A percentile compares a stretch with the other conserved stretches of the same genome.
These are phyloP conservation scores for Bauhinia variegata DNA, from an alignment of 306 rosid species.

Conservation along the genomic window DNA sequence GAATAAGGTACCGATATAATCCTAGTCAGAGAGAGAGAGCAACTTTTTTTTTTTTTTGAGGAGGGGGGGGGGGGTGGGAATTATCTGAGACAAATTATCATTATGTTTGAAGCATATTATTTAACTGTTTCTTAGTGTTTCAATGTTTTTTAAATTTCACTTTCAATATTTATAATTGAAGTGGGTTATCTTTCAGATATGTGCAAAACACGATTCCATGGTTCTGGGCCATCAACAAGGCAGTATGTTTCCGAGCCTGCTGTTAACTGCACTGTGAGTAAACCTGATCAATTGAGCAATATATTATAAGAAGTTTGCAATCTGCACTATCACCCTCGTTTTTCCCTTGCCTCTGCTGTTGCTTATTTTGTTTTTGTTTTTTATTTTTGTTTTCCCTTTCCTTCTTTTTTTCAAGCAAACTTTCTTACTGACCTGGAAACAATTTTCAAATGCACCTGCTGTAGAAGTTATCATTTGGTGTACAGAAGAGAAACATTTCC, in stretches of 20 bases:
- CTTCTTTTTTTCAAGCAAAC: too few relatives aligned
- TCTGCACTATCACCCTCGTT: background rate
- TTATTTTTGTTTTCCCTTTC: too few relatives aligned
- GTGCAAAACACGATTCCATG: conserved; percentile 43
- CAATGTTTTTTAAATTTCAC: conserved; percentile 24
- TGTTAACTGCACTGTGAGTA: conserved; percentile 60
- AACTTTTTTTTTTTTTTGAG: too few relatives aligned
- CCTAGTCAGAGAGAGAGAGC: background rate
- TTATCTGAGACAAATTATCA: conserved; percentile 5
- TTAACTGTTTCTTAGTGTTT: conserved; percentile 18
- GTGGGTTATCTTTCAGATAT: conserved; percentile 54
- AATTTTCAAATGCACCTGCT: conserved; percentile 29
- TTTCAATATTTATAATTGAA: conserved; percentile 20
- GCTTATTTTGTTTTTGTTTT: background rate
- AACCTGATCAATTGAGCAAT: conserved; percentile 29
- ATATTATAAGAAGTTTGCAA: conserved; percentile 16
- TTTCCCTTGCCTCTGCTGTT: conserved; percentile 17
- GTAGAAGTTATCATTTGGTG: conserved; percentile 46
- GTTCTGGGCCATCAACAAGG: conserved; percentile 47
- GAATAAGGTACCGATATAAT: background rate
- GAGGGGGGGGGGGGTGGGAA: background rate
- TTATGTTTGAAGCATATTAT: conserved; percentile 8
- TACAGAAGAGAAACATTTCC: conserved; percentile 59
- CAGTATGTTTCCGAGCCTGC: conserved; percentile 37
- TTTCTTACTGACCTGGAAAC: conserved; percentile 24